These are phyloP conservation scores for Acorus calamus DNA, from an alignment of 106 monocot genomes.

Conservation along the genomic window DNA sequence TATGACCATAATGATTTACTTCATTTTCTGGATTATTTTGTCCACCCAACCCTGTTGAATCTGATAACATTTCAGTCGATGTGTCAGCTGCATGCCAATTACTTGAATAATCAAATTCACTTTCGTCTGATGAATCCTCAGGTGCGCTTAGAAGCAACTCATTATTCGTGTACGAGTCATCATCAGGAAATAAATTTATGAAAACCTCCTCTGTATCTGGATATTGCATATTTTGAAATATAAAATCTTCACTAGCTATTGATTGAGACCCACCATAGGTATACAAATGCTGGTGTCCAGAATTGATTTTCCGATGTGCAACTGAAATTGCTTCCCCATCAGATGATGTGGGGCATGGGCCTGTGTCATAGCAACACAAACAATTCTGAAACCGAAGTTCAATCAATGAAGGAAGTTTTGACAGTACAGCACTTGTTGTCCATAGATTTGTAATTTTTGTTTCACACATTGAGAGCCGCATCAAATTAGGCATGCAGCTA, in stretches of 20 bases:
- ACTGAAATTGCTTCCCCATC: neutral
- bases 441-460: conserved; percentile 36
- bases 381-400: conserved; percentile 39
- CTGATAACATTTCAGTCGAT: conserved; percentile 1
- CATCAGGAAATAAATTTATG: conserved; percentile 12
- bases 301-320: neutral
- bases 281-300: neutral
- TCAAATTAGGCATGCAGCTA: conserved; percentile 38
- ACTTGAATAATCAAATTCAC: conserved; percentile 11
- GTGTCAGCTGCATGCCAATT: neutral
- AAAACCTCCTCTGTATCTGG: neutral
- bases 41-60: neutral
- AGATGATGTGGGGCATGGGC: conserved; percentile 17
- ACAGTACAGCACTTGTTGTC: conserved; percentile 28
- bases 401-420: conserved; percentile 31
- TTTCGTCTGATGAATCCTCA: conserved; percentile 21
- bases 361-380: conserved; percentile 27
- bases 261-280: neutral
- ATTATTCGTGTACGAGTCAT: conserved; percentile 9
- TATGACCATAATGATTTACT: neutral
- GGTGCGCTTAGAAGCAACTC: conserved; percentile 1
- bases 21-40: neutral
- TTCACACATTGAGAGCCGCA: conserved; percentile 38
- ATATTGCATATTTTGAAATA: conserved; percentile 2
- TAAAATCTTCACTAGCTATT: conserved; percentile 6